Base-by-base conservation (phyloP, 495 filamentous ascomycete genomes). In the Podospora pseudopauciseta region DNA sequence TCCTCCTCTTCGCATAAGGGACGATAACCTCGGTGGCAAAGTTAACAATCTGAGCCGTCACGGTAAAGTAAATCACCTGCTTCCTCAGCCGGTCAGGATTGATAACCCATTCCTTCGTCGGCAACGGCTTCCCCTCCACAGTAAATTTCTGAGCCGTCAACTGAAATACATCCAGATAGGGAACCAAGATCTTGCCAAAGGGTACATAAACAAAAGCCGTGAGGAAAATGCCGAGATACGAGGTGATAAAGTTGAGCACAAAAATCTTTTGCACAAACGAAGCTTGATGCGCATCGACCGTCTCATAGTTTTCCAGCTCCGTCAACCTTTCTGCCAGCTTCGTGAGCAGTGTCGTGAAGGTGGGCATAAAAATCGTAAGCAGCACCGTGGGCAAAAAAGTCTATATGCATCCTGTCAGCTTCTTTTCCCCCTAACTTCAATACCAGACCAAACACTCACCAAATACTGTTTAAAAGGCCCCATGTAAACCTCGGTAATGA, bases 201-300 rank as follows among this genome's bases (percentile, higher is more conserved):
- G 95, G 96, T 27, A 99, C 91, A 72, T 99, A 99, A 65, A 99
- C 89, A 75, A 99, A 99, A 7, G 95, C 93, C 0, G 95, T 98
- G 16, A 99, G 82, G 78, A 96, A 90, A 34, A 99, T 88, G 0
- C 92, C 91, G 3, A 97, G 86, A 74, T 98, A 99, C 0, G 95
- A 97, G 15, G 93, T 97, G 74, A 99, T 95, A 74, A 98, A 97
- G 81, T 99, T 98, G 70, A 99, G 85, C 26, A 99, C 87, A 71
- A 99, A 97, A 57, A 96, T 87, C 79, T 99, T 99, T 73, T 88
- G 87, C 3, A 92, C 93, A 74, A 98, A 83, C 2, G 93, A 90
- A 3, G 86, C 85, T 69, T 96, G 88, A 70, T 98, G 92, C 0
- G 77, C 79, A 65, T 91, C 89, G 19, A 86, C 83, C 0, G 93